Percentiles rank a stretch among this genome's conserved stretches.
phyloP scores from a whole-genome alignment of 768 basidiomycete species.

The Rossbeevera mucosa region DNA sequence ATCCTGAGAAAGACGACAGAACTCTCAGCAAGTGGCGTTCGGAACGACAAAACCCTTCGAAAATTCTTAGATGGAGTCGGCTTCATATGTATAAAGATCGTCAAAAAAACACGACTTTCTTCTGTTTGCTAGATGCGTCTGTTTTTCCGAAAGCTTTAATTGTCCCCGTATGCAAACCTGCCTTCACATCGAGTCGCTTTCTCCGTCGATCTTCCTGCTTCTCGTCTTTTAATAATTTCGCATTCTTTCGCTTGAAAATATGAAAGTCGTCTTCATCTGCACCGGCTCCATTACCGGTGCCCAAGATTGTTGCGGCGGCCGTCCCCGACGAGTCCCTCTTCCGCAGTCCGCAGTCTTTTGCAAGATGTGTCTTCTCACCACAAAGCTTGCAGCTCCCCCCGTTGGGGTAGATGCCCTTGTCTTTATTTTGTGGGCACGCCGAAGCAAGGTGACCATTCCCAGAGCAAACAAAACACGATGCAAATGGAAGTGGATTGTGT shows the following conservation, averaged over 20 bases:
- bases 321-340: slow-evolving; percentile 45
- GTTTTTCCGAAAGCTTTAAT: slow-evolving; percentile 2
- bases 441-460: slow-evolving; percentile 82
- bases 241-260: slow-evolving; percentile 59
- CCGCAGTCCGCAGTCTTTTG: slow-evolving; percentile 72
- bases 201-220: slow-evolving; percentile 42
- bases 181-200: slow-evolving; percentile 39
- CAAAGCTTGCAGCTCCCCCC: slow-evolving; percentile 91
- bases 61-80: background rate
- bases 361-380: slow-evolving; percentile 78
- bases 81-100: background rate
- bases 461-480: slow-evolving; percentile 89
- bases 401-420: slow-evolving; percentile 83
- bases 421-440: slow-evolving; percentile 73
- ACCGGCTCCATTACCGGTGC: slow-evolving; percentile 49
- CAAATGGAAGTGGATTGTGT: slow-evolving; percentile 72
- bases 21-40: background rate
- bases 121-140: slow-evolving; percentile 25
- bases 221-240: slow-evolving; percentile 58
- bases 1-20: background rate
- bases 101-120: slow-evolving; percentile 51
- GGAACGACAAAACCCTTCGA: background rate
- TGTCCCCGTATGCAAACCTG: slow-evolving; percentile 40
- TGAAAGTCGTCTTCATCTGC: slow-evolving; percentile 98
- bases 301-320: slow-evolving; percentile 18